Base-by-base conservation (phyloP, 2,329 filamentous ascomycete species). In the Colletotrichum camelliae region DNA sequence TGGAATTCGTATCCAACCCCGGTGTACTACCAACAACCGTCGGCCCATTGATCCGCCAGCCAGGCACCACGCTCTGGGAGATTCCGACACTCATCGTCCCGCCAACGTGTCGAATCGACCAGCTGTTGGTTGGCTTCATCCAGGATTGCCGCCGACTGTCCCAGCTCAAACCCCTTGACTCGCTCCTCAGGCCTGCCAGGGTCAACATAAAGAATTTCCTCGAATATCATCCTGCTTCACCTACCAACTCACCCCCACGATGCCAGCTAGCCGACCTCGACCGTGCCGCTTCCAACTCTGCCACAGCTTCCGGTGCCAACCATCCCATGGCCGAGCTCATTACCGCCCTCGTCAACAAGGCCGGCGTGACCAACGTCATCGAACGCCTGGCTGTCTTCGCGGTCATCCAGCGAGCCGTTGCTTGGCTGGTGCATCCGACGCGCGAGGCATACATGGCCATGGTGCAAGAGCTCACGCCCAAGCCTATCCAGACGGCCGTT, bases 161-260 rank as follows among this genome's bases (percentile, higher is more conserved):
- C n/a, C 77, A 79, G 52, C 74, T 79, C 66, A 79, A 77, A 75
- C 78, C 79, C 39, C 79, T 79, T 21, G 80, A 79, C 61, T 77
- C 81, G 39, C 80, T 85, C 7, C 80, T 82, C 27, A 83, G 84
- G 5, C 82, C 84, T 37, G 67, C 77, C n/a, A 80, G 78, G 64
- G 82, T 83, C 35, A 83, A 85, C 62, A 72, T 85, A 58, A 82
- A 82, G 70, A 81, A 80, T 4, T 78, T 86, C 39, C 75, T 85
- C 37, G 80, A 81, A 60, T 80, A 81, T 35, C 82, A 80, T 78
- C 78, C 79, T 43, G 72, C 75, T 31, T 76, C 74, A 21, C 74
- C 58, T 18, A 61, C 74, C 16, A 48, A 57, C 29, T 24, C 68
- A 31, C 74, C 70, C 29, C 75, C 77, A 37, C 72, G 77, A 21